phyloP scores from a whole-genome alignment of 176 grass and related monocot species.

The Avena sativa region DNA sequence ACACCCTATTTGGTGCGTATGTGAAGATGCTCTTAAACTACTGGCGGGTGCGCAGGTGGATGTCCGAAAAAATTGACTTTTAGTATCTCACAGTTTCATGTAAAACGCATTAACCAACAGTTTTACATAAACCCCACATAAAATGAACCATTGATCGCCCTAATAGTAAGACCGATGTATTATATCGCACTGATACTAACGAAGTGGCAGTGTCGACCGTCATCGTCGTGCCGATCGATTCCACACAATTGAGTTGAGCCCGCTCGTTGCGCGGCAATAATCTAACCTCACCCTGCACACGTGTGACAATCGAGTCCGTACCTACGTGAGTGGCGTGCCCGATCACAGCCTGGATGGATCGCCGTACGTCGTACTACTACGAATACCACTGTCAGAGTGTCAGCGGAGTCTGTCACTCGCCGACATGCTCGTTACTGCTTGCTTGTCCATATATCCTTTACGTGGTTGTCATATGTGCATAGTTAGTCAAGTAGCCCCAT shows the following conservation, averaged over 20 bases:
- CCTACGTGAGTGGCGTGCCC: neutral
- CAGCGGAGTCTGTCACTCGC: neutral
- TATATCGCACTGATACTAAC: too few relatives aligned
- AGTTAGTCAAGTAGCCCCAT: conserved; percentile 19
- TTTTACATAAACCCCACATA: too few relatives aligned
- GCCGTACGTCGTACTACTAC: conserved; percentile 1
- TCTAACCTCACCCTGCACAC: neutral
- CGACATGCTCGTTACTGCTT: neutral
- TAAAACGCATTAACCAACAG: too few relatives aligned
- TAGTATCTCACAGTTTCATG: too few relatives aligned
- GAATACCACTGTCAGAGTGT: neutral
- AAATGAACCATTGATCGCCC: too few relatives aligned
- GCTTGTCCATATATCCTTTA: neutral
- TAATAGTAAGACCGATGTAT: too few relatives aligned
- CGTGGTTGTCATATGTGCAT: conserved; percentile 2
- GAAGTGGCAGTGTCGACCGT: neutral
- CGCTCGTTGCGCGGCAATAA: neutral
- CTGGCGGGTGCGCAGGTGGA: too few relatives aligned
- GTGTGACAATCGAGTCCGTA: neutral
- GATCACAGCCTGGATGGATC: neutral
- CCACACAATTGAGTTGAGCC: neutral
- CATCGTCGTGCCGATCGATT: neutral
- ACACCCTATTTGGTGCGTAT: too few relatives aligned
- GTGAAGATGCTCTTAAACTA: too few relatives aligned
- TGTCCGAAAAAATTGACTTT: too few relatives aligned